Percentiles rank a stretch among this genome's conserved stretches.
phyloP scores from a whole-genome alignment of 2,329 filamentous ascomycete genomes.

The Colletotrichum chlorophyti region DNA sequence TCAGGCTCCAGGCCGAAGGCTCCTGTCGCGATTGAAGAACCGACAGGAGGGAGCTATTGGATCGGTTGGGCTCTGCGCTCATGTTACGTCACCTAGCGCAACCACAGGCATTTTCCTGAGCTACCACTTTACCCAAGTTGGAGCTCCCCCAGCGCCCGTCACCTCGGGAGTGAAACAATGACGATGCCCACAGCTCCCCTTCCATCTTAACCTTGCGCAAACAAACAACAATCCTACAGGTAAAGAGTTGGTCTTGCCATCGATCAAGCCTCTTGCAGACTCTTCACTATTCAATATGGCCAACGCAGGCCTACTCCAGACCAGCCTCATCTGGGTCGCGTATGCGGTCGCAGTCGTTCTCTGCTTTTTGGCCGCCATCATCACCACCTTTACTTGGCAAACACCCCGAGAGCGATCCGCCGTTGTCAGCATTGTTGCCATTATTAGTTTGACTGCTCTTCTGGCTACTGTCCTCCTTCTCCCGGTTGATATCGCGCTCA shows the following conservation, averaged over 20 bases:
- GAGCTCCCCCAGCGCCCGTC: slow-evolving; percentile 13
- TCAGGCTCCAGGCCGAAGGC: neutral
- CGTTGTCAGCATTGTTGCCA: slow-evolving; percentile 82
- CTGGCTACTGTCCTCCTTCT: slow-evolving; percentile 92
- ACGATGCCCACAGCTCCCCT: slow-evolving; percentile 6
- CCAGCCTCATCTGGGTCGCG: slow-evolving; percentile 91
- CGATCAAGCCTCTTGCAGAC: no score
- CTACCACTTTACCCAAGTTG: slow-evolving; percentile 6
- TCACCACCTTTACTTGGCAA: slow-evolving; percentile 94
- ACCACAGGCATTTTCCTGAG: neutral
- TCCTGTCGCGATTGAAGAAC: neutral
- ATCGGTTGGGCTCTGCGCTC: neutral
- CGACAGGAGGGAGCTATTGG: neutral
- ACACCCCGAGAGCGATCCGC: slow-evolving; percentile 84
- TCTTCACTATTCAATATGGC: slow-evolving; percentile 39
- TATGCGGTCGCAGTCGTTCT: slow-evolving; percentile 84
- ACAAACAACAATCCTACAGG: slow-evolving; percentile 3
- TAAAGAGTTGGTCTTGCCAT: neutral
- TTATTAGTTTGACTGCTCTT: slow-evolving; percentile 84
- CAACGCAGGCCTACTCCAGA: slow-evolving; percentile 73
- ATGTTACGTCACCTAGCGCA: slow-evolving; percentile 8
- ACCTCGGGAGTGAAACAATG: slow-evolving; percentile 19
- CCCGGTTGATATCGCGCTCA: slow-evolving; percentile 93
- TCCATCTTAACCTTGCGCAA: neutral
- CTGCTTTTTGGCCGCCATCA: slow-evolving; percentile 76